Evolutionary conservation across 2,329 filamentous ascomycete genomes (phyloP).

Genomic region (Podosphaera fusca): DNA sequence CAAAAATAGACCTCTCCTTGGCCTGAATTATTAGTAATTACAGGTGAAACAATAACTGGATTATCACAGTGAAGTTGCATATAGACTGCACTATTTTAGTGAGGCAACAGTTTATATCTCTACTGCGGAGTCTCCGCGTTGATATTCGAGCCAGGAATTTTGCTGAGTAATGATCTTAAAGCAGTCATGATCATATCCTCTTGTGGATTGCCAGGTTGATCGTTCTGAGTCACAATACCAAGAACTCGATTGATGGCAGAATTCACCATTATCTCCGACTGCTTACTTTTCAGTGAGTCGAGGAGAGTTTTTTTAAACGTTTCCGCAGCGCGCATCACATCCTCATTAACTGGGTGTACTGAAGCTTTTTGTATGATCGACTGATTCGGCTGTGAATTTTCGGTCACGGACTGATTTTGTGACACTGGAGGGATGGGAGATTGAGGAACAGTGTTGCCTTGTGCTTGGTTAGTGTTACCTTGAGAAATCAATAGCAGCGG

Average conservation of each 20-base stretch:
- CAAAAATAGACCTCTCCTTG: no score
- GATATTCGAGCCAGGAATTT: conserved; percentile 7
- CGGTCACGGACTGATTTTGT: conserved; percentile 2
- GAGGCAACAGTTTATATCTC: no score
- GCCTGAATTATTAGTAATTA: no score
- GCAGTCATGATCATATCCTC: conserved; percentile 7
- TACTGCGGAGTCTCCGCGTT: not conserved
- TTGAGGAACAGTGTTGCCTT: conserved; percentile 2
- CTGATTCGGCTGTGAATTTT: not conserved
- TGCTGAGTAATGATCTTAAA: conserved; percentile 10
- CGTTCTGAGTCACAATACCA: conserved; percentile 3
- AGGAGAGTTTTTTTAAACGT: conserved; percentile 10
- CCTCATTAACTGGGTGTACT: conserved; percentile 2
- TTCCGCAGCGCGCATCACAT: conserved; percentile 7
- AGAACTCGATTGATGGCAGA: conserved; percentile 14
- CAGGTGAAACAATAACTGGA: no score
- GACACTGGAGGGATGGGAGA: not conserved
- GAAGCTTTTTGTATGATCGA: not conserved
- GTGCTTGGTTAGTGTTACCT: conserved; percentile 1
- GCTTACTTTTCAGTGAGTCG: conserved; percentile 1
- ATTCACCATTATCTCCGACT: conserved; percentile 12
- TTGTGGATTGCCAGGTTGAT: not conserved
- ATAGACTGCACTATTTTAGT: no score
- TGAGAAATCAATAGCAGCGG: conserved; percentile 1
- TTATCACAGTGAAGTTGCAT: no score